Base-by-base conservation (phyloP, 2,329 filamentous ascomycete genomes). In the Colletotrichum euphorbiae region DNA sequence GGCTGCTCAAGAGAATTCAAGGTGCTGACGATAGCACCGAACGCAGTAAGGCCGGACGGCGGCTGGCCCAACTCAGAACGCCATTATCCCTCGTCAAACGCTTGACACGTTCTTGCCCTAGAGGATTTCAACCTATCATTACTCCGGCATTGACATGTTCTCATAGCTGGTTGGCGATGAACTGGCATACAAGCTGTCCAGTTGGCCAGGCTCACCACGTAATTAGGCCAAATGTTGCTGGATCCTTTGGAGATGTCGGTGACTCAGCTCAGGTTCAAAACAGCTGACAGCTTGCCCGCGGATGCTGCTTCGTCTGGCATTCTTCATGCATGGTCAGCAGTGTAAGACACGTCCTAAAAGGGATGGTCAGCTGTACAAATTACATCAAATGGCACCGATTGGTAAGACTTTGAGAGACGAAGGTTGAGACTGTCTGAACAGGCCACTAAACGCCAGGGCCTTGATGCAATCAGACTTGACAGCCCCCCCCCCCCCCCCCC, bases 1-100 rank as follows among this genome's bases (percentile, higher is more conserved):
- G n/a, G 57, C 17, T 51, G 36, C 43, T 33, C 24, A 11, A 33
- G 11, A 48, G 61, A 42, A 64, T 68, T 45, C 17, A 21, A 24
- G 36, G 36, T 59, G 65, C 65, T 68, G 65, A 68, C 65, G 21
- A 68, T 45, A 55, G 33, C 48, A 60, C 46, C 48, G 7, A 50
- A 59, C 15, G n/a, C 3, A 40, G 40, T 15, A 31, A 59, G 21
- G 19, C 12, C 9, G 15, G 45, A 15, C 38, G 36, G 3, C 21
- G 17, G 17, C 33, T 48, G 21, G n/a, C 43, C 50, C 24, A 33
- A 57, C 33, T 7, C 6, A 24, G 38, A 43, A 6, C 19, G 28
- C n/a, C 13, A 7, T 21, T 36, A 13, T 38, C 13, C 50, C 45
- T 50, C 46, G 46, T 24, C 12, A 3, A 15, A 24, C 2, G 24